Conservation (phyloP, 1,284 basidiomycete species). For the Anthracocystis setariae region DNA sequence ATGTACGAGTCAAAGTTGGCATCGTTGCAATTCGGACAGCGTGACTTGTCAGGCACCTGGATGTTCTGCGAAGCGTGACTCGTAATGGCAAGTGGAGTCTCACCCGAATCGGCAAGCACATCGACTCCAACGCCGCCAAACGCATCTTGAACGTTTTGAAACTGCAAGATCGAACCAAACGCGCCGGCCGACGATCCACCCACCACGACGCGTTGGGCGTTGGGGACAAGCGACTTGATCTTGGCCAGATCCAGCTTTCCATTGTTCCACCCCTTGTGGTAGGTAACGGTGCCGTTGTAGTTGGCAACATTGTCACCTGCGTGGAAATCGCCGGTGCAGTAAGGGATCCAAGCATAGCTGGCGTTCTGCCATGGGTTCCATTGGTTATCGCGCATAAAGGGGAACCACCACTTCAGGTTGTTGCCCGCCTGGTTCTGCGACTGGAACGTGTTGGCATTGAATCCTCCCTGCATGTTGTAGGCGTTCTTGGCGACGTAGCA, state of each 20-base stretch:
- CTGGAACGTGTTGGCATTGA: conserved; percentile 18
- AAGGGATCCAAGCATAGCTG: conserved; percentile 31
- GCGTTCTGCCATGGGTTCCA: conserved; percentile 22
- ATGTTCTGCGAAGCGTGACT: conserved; percentile 24
- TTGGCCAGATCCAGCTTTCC: conserved; percentile 17
- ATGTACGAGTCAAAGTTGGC: conserved; percentile 35
- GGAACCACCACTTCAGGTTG: conserved; percentile 25
- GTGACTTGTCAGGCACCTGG: conserved; percentile 13
- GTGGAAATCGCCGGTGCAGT: conserved; percentile 40
- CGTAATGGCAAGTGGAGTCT: conserved; percentile 19
- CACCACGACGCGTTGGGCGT: conserved; percentile 10
- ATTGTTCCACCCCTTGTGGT: conserved; percentile 26
- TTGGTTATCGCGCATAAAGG: conserved; percentile 21
- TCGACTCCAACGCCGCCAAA: conserved; percentile 22
- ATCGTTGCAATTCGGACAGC: conserved; percentile 34
- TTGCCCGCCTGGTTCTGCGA: conserved; percentile 10
- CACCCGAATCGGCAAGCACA: conserved; percentile 26
- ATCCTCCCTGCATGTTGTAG: conserved; percentile 22
- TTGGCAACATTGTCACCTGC: conserved; percentile 25
- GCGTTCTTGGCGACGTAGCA: conserved; percentile 26
- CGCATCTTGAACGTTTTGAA: conserved; percentile 22
- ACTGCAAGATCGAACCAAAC: conserved; percentile 29
- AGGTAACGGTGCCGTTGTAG: conserved; percentile 15
- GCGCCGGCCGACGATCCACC: conserved; percentile 23
- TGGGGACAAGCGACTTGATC: conserved; percentile 18